Conservation (phyloP, 1,284 basidiomycete genomes). For the Coriolopsis trogii region DNA sequence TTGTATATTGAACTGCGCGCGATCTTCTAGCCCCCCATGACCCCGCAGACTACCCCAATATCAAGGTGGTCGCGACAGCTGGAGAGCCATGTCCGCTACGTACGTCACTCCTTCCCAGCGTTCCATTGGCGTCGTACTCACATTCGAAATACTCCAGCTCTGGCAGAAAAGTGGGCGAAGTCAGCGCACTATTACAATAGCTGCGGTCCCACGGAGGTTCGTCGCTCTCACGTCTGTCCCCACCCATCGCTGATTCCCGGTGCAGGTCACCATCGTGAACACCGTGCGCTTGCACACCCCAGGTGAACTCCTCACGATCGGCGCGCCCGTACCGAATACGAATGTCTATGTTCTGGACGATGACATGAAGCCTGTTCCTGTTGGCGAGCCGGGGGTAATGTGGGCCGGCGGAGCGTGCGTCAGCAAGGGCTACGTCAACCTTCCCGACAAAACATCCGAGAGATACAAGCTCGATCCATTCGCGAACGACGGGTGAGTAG, state of each 20-base stretch:
- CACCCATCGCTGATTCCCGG: constrained; percentile 2
- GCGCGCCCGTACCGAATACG: constrained; percentile 61
- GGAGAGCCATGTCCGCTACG: constrained; percentile 64
- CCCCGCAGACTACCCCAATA: constrained; percentile 57
- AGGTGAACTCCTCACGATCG: constrained; percentile 49
- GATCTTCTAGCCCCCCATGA: constrained; percentile 44
- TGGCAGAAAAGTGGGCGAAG: constrained; percentile 56
- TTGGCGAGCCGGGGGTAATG: constrained; percentile 57
- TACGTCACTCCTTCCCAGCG: constrained; percentile 28
- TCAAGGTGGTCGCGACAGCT: constrained; percentile 60
- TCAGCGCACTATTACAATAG: constrained; percentile 46
- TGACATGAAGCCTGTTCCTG: constrained; percentile 49
- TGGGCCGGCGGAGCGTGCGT: constrained; percentile 62
- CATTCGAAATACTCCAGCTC: no score
- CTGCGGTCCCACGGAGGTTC: constrained; percentile 53
- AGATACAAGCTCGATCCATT: constrained; percentile 55
- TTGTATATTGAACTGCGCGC: constrained; percentile 3
- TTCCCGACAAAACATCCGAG: constrained; percentile 56
- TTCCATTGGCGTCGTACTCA: no score
- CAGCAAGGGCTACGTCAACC: constrained; percentile 54
- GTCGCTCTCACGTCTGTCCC: constrained; percentile 12
- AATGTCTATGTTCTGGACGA: constrained; percentile 60
- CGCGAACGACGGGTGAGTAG: constrained; percentile 46
- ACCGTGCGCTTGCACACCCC: constrained; percentile 53
- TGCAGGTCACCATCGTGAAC: constrained; percentile 61